phyloP scores from a whole-genome alignment of 2,329 filamentous ascomycete genomes.

The Ascocoryne sarcoides region DNA sequence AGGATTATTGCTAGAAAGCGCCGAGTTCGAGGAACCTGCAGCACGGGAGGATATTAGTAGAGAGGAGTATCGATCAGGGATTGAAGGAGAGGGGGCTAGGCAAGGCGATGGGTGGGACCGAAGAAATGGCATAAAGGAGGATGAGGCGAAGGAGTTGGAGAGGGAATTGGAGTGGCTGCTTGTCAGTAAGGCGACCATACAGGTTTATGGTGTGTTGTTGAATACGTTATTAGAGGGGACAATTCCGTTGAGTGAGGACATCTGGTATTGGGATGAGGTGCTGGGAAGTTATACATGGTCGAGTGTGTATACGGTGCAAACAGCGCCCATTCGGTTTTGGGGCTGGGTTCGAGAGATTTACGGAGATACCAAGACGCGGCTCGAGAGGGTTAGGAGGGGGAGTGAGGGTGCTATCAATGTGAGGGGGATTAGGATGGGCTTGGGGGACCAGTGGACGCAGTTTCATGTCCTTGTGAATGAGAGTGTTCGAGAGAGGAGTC shows the following conservation, averaged over 20 bases:
- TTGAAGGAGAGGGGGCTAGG: not conserved
- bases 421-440: conserved; percentile 9
- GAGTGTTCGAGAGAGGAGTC: conserved; percentile 63
- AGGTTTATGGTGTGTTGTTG: conserved; percentile 75
- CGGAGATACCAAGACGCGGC: conserved; percentile 35
- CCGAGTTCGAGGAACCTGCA: too few relatives aligned
- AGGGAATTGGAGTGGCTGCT: conserved; percentile 84
- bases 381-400: conserved; percentile 23
- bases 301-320: conserved; percentile 78
- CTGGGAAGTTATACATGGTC: conserved; percentile 70
- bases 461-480: conserved; percentile 78
- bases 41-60: not conserved
- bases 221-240: conserved; percentile 74
- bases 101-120: not conserved
- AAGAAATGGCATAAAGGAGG: too few relatives aligned
- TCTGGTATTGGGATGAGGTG: conserved; percentile 94
- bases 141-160: conserved; percentile 44
- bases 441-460: conserved; percentile 44
- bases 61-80: not conserved
- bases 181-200: conserved; percentile 84
- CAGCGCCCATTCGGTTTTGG: conserved; percentile 68
- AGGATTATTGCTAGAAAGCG: conserved; percentile 42
- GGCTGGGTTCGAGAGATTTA: conserved; percentile 64
- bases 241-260: conserved; percentile 72
- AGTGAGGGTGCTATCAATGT: conserved; percentile 21